Conservation (phyloP, 2,329 filamentous ascomycete species). For the Aureobasidium zeae region DNA sequence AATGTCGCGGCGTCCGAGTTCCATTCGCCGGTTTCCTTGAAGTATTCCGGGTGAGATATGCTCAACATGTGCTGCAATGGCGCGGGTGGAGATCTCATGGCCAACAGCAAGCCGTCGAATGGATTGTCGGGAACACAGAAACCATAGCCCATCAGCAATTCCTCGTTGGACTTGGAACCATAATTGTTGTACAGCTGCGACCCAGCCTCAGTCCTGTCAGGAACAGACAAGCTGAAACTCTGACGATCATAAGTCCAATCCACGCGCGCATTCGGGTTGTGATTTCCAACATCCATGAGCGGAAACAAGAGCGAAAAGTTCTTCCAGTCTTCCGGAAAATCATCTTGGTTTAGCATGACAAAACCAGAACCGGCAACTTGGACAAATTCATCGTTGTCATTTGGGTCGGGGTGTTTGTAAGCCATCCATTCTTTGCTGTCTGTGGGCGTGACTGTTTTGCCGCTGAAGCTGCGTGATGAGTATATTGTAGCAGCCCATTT, state of each 20-base stretch:
- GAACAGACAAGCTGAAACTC: slow-evolving; percentile 32
- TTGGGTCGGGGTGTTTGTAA: slow-evolving; percentile 25
- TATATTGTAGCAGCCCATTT: slow-evolving; percentile 45
- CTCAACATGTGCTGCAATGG: slow-evolving; percentile 27
- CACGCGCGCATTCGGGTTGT: slow-evolving; percentile 38
- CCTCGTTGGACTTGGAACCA: slow-evolving; percentile 44
- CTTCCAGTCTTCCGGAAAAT: slow-evolving; percentile 26
- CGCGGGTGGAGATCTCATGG: slow-evolving; percentile 33
- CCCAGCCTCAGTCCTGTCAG: slow-evolving; percentile 28
- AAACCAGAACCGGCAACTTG: slow-evolving; percentile 27
- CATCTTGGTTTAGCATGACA: slow-evolving; percentile 28
- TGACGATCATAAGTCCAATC: slow-evolving; percentile 38
- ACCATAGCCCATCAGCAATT: slow-evolving; percentile 45
- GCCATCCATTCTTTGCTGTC: slow-evolving; percentile 30
- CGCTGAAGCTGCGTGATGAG: slow-evolving; percentile 44
- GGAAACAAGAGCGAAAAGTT: slow-evolving; percentile 41
- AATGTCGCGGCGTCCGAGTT: slow-evolving; percentile 30
- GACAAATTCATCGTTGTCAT: too few relatives aligned
- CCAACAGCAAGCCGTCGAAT: slow-evolving; percentile 38
- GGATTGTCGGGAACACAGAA: slow-evolving; percentile 42
- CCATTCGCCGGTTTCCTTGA: slow-evolving; percentile 26
- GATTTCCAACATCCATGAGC: slow-evolving; percentile 42
- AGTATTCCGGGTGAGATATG: slow-evolving; percentile 27
- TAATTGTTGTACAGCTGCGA: slow-evolving; percentile 46
- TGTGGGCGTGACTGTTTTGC: slow-evolving; percentile 27